A percentile compares a stretch with the other conserved stretches of the same genome.
Evolutionary conservation across 139 green algal genomes (phyloP).

Genomic region (Chlamydomonas schloesseri): DNA sequence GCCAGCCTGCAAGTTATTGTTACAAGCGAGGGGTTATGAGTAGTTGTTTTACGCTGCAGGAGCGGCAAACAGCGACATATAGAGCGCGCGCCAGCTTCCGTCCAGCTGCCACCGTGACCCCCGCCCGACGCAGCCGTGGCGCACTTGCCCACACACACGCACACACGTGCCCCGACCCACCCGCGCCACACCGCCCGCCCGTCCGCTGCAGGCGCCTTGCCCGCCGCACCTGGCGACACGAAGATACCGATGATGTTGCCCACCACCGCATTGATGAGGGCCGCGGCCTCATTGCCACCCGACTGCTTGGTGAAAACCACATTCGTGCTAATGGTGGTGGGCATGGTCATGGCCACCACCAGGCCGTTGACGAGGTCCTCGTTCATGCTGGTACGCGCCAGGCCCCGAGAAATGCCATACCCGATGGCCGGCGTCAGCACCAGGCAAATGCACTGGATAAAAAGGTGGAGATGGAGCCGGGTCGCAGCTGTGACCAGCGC

Average conservation of each 20-base stretch:
- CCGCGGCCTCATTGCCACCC: conserved; percentile 55
- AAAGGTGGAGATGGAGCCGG: conserved; percentile 48
- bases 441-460: conserved; percentile 57
- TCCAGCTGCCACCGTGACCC: too few relatives aligned
- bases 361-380: conserved; percentile 48
- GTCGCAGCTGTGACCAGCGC: conserved; percentile 43
- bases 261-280: conserved; percentile 63
- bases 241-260: conserved; percentile 69
- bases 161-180: too few relatives aligned
- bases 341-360: conserved; percentile 60
- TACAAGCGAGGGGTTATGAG: too few relatives aligned
- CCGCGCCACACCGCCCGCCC: too few relatives aligned
- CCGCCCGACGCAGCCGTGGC: too few relatives aligned
- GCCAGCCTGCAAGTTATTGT: conserved; percentile 28
- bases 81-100: too few relatives aligned
- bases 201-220: too few relatives aligned
- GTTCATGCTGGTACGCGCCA: conserved; percentile 36
- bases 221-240: conserved; percentile 44
- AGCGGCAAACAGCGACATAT: too few relatives aligned
- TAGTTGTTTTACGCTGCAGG: too few relatives aligned
- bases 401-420: conserved; percentile 38
- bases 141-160: too few relatives aligned
- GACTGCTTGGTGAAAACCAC: conserved; percentile 59
- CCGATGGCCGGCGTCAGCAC: conserved; percentile 51
- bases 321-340: conserved; percentile 65